These are phyloP conservation scores for Erodium texanum DNA, from an alignment of 441 rosid genomes.

Conservation along the genomic window DNA sequence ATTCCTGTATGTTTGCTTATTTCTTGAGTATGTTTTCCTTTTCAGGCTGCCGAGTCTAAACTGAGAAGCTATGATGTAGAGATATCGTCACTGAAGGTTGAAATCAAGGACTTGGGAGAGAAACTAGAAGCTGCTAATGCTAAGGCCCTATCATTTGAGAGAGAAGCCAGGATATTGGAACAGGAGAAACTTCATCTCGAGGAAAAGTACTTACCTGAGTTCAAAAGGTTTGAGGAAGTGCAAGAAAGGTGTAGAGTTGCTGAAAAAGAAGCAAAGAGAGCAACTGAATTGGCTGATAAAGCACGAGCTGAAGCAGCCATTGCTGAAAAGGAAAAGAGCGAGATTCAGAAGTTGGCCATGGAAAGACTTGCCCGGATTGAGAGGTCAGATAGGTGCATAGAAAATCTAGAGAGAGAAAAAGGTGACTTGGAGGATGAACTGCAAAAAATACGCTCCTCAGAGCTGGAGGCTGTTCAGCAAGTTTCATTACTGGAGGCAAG, in stretches of 20 bases:
- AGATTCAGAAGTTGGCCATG: conserved; percentile 81
- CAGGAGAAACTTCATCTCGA: conserved; percentile 83
- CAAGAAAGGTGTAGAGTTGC: conserved; percentile 72
- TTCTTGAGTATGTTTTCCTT: conserved; percentile 13
- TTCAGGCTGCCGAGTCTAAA: conserved; percentile 91
- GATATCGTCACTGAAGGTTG: conserved; percentile 47
- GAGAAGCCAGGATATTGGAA: conserved; percentile 67
- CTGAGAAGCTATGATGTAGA: conserved; percentile 65
- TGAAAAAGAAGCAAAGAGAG: conserved; percentile 82
- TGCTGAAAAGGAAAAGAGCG: conserved; percentile 73
- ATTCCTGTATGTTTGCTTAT: conserved; percentile 11
- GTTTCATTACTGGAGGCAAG: conserved; percentile 66
- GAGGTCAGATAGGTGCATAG: conserved; percentile 69
- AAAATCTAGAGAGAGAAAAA: conserved; percentile 67
- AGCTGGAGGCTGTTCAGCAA: conserved; percentile 63
- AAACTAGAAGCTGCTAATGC: conserved; percentile 58
- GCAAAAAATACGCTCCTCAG: conserved; percentile 49
- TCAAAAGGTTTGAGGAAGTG: conserved; percentile 76
- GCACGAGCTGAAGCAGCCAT: conserved; percentile 76
- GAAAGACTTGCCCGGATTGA: conserved; percentile 83
- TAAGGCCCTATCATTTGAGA: conserved; percentile 71
- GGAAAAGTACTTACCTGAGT: conserved; percentile 73
- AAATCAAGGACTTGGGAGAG: conserved; percentile 50
- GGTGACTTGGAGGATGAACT: conserved; percentile 51
- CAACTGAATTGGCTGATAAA: conserved; percentile 76